Conservation (phyloP, 2,329 filamentous ascomycete species). For the Aureobasidium zeae region DNA sequence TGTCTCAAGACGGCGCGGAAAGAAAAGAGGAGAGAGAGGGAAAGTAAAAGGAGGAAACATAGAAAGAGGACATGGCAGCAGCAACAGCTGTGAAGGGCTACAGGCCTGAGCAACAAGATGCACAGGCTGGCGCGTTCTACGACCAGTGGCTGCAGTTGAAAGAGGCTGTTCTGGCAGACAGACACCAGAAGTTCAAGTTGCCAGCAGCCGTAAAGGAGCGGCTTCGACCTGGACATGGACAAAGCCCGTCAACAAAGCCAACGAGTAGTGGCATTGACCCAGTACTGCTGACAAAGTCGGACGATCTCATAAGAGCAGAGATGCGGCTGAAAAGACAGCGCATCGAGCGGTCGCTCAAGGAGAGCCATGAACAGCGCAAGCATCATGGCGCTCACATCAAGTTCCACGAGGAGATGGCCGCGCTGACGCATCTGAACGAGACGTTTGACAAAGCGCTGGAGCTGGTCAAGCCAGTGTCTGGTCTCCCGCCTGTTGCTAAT, state of each 20-base stretch:
- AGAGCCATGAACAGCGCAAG: conserved; percentile 58
- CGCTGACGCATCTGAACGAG: conserved; percentile 34
- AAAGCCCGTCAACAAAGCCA: conserved; percentile 2
- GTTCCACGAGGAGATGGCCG: conserved; percentile 41
- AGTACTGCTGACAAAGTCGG: conserved; percentile 76
- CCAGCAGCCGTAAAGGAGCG: conserved; percentile 43
- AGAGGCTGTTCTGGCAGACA: conserved; percentile 71
- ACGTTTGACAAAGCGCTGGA: conserved; percentile 53
- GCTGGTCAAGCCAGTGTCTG: conserved; percentile 60
- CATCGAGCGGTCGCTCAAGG: conserved; percentile 66
- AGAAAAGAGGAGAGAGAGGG: no score
- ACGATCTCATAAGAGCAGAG: conserved; percentile 74
- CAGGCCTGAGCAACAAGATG: conserved; percentile 5
- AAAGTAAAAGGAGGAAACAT: conserved; percentile 1
- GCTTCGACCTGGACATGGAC: conserved; percentile 13
- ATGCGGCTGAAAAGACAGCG: conserved; percentile 69
- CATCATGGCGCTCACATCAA: conserved; percentile 42
- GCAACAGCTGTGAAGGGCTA: conserved; percentile 15
- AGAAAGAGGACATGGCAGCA: no score
- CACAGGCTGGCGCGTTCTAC: conserved; percentile 49
- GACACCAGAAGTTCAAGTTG: conserved; percentile 54
- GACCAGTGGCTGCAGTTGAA: conserved; percentile 71
- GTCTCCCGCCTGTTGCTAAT: conserved; percentile 45
- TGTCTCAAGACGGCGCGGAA: no score
- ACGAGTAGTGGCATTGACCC: conserved; percentile 68